Base-by-base conservation (phyloP, 495 filamentous ascomycete genomes). In the Xylaria telfairii region DNA sequence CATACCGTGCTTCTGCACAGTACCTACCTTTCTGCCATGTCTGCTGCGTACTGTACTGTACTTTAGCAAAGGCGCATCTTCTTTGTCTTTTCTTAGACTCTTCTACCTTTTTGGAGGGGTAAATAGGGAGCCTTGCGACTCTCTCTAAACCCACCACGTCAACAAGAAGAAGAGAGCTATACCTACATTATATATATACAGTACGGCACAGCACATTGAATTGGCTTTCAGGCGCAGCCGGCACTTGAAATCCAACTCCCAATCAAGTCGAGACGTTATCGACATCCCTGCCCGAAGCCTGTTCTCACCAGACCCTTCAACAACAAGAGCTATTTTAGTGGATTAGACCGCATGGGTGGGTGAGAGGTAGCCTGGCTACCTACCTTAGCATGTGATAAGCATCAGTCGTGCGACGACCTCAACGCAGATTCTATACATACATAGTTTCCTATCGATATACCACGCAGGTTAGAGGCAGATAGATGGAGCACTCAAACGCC, bases 241-340 rank as follows among this genome's bases (percentile, higher is more conserved):
- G 59, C 59, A 62, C n/a, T 60, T 60, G 8, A 37, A 60, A 41
- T 21, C 12, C 34, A 62, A 1, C n/a, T 2, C 37, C 59, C 37
- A 62, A 62, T 62, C 37, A 6, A 7, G 59, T 62, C 59, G 3
- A n/a, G 9, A 37, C 30, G 30, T 62, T 61, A 41, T 61, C 37
- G 21, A 10, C 37, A 62, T 28, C 59, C 59, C 59, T 62, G 59
- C 19, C 15, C 34, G 21, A 62, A n/a, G n/a, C n/a, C n/a, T n/a
- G n/a, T n/a, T n/a, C n/a, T n/a, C n/a, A n/a, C n/a, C n/a, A n/a
- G n/a, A n/a, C n/a, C n/a, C n/a, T n/a, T n/a, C n/a, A 41, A 39
- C 10, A 60, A 19, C 19, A 37, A 19, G 2, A 39, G 9, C 56
- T n/a, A n/a, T n/a, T n/a, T n/a, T n/a, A n/a, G n/a, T n/a, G n/a